Base-by-base conservation (phyloP, 2,329 filamentous ascomycete species). In the Aspergillus sp. region DNA sequence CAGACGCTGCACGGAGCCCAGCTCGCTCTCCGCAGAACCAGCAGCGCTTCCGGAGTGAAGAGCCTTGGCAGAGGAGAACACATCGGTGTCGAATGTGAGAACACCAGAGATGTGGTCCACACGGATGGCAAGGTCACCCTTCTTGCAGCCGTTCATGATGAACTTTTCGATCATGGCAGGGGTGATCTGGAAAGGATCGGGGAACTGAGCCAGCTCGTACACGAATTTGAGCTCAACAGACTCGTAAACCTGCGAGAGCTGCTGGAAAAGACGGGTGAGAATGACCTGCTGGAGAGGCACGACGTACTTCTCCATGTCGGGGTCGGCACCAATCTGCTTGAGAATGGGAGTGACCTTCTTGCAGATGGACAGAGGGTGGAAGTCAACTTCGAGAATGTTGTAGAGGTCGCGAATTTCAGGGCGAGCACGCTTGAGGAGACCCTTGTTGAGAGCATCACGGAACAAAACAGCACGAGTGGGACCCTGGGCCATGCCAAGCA, bases 71-170 rank as follows among this genome's bases (percentile, higher is more conserved):
- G 95, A 97, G 41, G 95, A 97, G 84, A 99, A 98, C 68, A 99
- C 93, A 77, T 99, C 95, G 58, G 92, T 96, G 78, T 99, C 95
- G 72, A 99, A 99, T 77, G 93, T 97, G 63, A 99, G 87, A 54
- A 97, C 91, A 63, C 95, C 93, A 57, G 93, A 94, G 64, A 93
- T 93, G 76, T 99, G 95, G 76, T 98, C 92, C 80, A 98, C 92
- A 64, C 95, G 93, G 71, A 99, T 96, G 57, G 95, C 91, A 50
- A 99, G 86, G 72, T 99, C 95, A 60, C 95, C 95, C 87, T 99
- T 99, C 88, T 99, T 99, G 87, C 96, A 98, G 66, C 95, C 95
- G 80, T 99, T 99, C 95, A 99, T 99, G 85, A 99, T 98, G 85
- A 99, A 99, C 83, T 98, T 99, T 84, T 99, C 95, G 69, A 99